phyloP scores from a whole-genome alignment of 352 stramenopile genomes.

The Halophytophthora polymorphica region DNA sequence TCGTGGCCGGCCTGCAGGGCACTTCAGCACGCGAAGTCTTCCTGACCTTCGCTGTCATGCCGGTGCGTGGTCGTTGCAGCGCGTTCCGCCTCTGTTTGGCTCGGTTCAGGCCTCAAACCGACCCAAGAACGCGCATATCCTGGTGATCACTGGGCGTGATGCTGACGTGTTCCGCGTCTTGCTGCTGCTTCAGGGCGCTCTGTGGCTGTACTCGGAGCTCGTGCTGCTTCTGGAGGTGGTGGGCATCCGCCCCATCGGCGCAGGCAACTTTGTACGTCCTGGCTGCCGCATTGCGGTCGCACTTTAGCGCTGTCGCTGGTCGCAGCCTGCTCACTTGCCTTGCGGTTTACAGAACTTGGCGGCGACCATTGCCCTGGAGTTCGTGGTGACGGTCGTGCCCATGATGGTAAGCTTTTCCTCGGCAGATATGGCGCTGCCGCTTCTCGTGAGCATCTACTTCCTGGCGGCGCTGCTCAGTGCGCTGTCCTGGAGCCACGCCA shows the following conservation, averaged over 20 bases:
- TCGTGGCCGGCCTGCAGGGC: slow-evolving; percentile 67
- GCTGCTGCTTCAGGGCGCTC: slow-evolving; percentile 32
- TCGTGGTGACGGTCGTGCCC: slow-evolving; percentile 59
- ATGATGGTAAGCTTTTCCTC: slow-evolving; percentile 75
- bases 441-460: slow-evolving; percentile 59
- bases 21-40: slow-evolving; percentile 75
- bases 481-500: slow-evolving; percentile 71
- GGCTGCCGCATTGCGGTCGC: background rate
- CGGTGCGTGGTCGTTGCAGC: slow-evolving; percentile 30
- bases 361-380: slow-evolving; percentile 64
- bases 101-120: background rate
- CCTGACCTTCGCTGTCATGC: slow-evolving; percentile 68
- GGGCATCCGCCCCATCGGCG: slow-evolving; percentile 47
- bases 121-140: background rate
- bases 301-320: background rate
- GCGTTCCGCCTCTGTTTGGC: background rate
- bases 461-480: slow-evolving; percentile 44
- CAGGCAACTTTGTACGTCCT: slow-evolving; percentile 45
- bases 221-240: slow-evolving; percentile 73
- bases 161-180: background rate
- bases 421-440: slow-evolving; percentile 49
- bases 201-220: slow-evolving; percentile 85
- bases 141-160: background rate
- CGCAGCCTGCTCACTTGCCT: background rate
- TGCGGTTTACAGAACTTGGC: slow-evolving; percentile 34